These are phyloP conservation scores for Zangia roseola DNA, from an alignment of 768 basidiomycete species.

Conservation along the genomic window DNA sequence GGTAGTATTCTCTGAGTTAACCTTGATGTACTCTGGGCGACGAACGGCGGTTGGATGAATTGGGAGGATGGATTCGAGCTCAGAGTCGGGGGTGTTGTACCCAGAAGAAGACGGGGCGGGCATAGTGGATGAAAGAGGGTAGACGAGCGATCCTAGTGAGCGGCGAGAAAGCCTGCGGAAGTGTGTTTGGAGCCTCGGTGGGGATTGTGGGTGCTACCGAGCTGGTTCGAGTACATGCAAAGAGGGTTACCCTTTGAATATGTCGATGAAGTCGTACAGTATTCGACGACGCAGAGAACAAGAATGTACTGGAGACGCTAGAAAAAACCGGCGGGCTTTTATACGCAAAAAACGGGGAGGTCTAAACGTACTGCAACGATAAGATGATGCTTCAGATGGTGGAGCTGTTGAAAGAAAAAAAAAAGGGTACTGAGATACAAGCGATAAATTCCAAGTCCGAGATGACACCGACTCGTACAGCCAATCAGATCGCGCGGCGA, in stretches of 20 bases:
- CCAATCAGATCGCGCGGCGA: constrained; percentile 9
- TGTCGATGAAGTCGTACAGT: constrained; percentile 10
- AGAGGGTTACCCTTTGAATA: constrained; percentile 33
- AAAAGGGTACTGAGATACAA: constrained; percentile 14
- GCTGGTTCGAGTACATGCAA: constrained; percentile 97
- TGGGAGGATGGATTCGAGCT: constrained; percentile 65
- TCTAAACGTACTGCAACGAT: not conserved
- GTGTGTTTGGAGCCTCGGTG: constrained; percentile 88
- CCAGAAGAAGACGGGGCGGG: constrained; percentile 57
- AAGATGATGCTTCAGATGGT: constrained; percentile 7
- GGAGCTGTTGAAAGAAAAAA: constrained; percentile 14
- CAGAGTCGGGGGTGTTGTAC: constrained; percentile 68
- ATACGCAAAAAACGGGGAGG: constrained; percentile 27
- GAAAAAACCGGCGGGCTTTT: constrained; percentile 16
- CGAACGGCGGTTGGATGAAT: constrained; percentile 86
- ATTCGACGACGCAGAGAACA: not conserved
- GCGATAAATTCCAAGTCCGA: constrained; percentile 20
- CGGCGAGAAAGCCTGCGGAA: constrained; percentile 61
- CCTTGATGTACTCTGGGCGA: constrained; percentile 71
- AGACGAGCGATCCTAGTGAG: constrained; percentile 36
- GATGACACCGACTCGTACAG: constrained; percentile 8
- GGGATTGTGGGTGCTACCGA: constrained; percentile 84
- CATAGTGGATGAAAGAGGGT: constrained; percentile 41
- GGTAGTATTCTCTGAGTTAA: constrained; percentile 76
- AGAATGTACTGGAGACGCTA: not conserved